A percentile compares a stretch with the other conserved stretches of the same genome.
Conservation (phyloP, 106 monocot genomes). For the Platanthera guangdongensis region DNA sequence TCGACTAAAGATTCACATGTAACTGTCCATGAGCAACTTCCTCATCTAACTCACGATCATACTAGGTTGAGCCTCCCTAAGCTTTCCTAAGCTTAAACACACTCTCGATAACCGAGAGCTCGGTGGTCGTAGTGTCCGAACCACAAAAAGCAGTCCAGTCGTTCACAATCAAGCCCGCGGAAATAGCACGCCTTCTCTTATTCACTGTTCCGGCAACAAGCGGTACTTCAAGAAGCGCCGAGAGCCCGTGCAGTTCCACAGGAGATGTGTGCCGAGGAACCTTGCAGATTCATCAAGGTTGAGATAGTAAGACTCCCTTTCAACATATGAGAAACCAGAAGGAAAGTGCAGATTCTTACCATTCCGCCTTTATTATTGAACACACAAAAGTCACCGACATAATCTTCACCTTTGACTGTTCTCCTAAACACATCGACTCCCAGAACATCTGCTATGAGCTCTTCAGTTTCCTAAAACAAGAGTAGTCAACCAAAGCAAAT, state of each 20-base stretch:
- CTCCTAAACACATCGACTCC: constrained; percentile 95
- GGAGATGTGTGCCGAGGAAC: constrained; percentile 90
- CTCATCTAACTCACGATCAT: constrained; percentile 45
- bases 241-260: constrained; percentile 92
- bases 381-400: constrained; percentile 81
- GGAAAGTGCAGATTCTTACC: constrained; percentile 30
- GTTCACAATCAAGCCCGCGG: constrained; percentile 81
- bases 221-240: constrained; percentile 91
- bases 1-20: constrained; percentile 27
- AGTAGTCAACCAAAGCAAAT: neutral
- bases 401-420: constrained; percentile 89
- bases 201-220: constrained; percentile 93
- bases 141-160: constrained; percentile 98
- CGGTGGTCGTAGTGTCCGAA: constrained; percentile 86
- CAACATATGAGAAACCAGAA: neutral
- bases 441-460: constrained; percentile 83
- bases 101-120: constrained; percentile 89
- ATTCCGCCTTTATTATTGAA: constrained; percentile 86
- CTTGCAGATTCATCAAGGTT: constrained; percentile 19
- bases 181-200: constrained; percentile 85
- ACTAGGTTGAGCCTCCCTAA: constrained; percentile 69
- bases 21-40: neutral
- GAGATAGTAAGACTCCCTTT: neutral
- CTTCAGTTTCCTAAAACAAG: constrained; percentile 74
- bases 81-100: constrained; percentile 87